These are phyloP conservation scores for Tetracladium setigerum DNA, from an alignment of 495 filamentous ascomycete species.

Conservation along the genomic window DNA sequence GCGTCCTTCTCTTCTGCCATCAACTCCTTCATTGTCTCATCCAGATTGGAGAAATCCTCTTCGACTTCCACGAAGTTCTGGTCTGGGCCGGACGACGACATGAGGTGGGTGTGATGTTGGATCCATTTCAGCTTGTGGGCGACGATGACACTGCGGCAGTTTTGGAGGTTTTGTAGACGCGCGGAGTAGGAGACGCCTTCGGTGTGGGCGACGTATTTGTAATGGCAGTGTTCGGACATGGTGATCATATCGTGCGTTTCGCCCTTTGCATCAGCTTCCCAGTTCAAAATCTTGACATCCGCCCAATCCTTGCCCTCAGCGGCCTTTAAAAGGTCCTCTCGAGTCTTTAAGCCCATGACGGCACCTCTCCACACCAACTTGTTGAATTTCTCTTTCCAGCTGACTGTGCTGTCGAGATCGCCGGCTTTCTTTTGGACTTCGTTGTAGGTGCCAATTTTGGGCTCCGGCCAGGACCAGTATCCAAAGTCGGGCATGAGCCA, in stretches of 20 bases:
- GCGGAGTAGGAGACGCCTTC: slow-evolving; percentile 38
- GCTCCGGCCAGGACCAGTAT: slow-evolving; percentile 55
- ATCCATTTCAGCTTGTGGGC: slow-evolving; percentile 38
- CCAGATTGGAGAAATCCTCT: slow-evolving; percentile 45
- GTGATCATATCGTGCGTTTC: slow-evolving; percentile 28
- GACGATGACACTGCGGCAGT: slow-evolving; percentile 50
- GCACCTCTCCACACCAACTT: slow-evolving; percentile 54
- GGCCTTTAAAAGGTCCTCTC: slow-evolving; percentile 25
- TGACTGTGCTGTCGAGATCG: slow-evolving; percentile 17
- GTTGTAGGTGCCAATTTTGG: slow-evolving; percentile 42
- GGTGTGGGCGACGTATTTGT: slow-evolving; percentile 48
- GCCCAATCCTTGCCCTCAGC: not conserved
- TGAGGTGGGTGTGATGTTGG: slow-evolving; percentile 31
- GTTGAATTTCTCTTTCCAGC: slow-evolving; percentile 43
- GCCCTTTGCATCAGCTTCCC: not conserved
- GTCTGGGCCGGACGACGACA: slow-evolving; percentile 37
- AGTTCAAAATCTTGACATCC: not conserved
- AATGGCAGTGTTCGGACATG: slow-evolving; percentile 51
- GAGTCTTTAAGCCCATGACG: not conserved
- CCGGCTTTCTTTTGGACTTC: slow-evolving; percentile 38
- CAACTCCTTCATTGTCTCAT: slow-evolving; percentile 42
- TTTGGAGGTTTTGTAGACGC: slow-evolving; percentile 48
- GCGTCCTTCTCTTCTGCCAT: slow-evolving; percentile 41
- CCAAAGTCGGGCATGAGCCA: slow-evolving; percentile 68
- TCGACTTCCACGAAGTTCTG: slow-evolving; percentile 54